Base-by-base conservation (phyloP, 352 stramenopile genomes). In the Peronospora belbahrii region DNA sequence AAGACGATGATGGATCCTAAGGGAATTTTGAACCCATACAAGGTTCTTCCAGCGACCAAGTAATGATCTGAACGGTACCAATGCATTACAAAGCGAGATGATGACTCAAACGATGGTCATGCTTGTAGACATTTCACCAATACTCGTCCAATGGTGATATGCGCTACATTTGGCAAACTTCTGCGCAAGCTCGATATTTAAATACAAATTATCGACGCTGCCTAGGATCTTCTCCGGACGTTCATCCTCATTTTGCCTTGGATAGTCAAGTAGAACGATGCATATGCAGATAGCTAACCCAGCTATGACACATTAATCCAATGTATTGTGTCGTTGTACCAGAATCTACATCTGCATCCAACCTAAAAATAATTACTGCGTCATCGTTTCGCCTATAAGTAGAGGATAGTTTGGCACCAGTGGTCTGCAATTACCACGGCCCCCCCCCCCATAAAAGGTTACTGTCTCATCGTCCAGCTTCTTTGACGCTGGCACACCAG, bases 21-120 rank as follows among this genome's bases (percentile, higher is more conserved):
- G 51, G 76, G 83, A 25, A 98, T 98, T 52, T 67, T 99, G 32
- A 98, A 99, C 65, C 95, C 95, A 28, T 93, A 95, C 62, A 98
- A 98, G 65, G 84, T 97, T 19, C 56, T 96, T 27, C 73, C 71
- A 0, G 53, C 42, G 39, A 47, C 36, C 19, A 33, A 69, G 30
- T 55, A 56, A 52, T 50, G 20, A 20, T 39, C 5, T 25, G 35
- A 48, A 24, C 41, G 5, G 9, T 17, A 34, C 34, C 37, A 20
- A 18, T 42, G 28, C 9, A 34, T 17, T 8, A 19, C 10, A 48
- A 45, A 37, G 24, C 6, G 6, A 28, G 24, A n/a, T n/a, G n/a
- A n/a, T n/a, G n/a, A n/a, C n/a, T n/a, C 38, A 36, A 51, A 55
- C 28, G 25, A 24, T 4, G 14, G 15, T 42, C 38, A 34, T 49